These are phyloP conservation scores for Annulohypoxylon stygium DNA, from an alignment of 495 filamentous ascomycete species.

Conservation along the genomic window DNA sequence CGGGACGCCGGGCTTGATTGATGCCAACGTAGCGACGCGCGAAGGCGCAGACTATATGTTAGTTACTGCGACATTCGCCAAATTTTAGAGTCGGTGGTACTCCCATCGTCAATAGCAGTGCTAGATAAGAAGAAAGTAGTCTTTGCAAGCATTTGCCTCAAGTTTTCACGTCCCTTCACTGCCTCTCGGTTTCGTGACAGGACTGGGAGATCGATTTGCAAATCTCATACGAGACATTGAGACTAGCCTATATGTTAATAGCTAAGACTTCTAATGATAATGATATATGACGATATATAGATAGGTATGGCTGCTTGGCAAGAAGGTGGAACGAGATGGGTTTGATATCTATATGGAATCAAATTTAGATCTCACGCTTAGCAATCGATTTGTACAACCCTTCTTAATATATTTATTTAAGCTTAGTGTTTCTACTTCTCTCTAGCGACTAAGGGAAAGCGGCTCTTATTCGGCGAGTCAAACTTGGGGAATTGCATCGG, in stretches of 20 bases:
- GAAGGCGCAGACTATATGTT: not conserved
- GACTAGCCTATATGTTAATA: not conserved
- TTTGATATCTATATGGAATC: conserved; percentile 10
- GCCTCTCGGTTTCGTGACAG: conserved; percentile 8
- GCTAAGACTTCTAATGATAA: conserved; percentile 4
- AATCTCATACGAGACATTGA: not conserved
- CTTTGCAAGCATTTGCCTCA: not conserved
- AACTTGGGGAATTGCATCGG: not conserved
- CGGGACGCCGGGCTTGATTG: not conserved
- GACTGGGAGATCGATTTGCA: conserved; percentile 5
- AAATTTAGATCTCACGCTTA: conserved; percentile 44
- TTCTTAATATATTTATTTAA: conserved; percentile 17
- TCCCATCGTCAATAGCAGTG: not conserved
- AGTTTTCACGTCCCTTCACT: not conserved
- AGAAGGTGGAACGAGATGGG: conserved; percentile 11
- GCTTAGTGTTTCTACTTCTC: conserved; percentile 9
- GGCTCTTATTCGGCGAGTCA: conserved; percentile 13
- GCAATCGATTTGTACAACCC: conserved; percentile 33
- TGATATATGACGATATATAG: conserved; percentile 32
- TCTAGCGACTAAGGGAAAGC: conserved; percentile 10
- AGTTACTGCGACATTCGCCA: not conserved
- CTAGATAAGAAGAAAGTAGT: not conserved
- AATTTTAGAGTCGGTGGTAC: not conserved
- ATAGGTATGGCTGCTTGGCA: conserved; percentile 14
- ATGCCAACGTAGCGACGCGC: not conserved